Evolutionary conservation across 2,329 filamentous ascomycete genomes (phyloP).

Genomic region (Pseudogymnoascus sp.): DNA sequence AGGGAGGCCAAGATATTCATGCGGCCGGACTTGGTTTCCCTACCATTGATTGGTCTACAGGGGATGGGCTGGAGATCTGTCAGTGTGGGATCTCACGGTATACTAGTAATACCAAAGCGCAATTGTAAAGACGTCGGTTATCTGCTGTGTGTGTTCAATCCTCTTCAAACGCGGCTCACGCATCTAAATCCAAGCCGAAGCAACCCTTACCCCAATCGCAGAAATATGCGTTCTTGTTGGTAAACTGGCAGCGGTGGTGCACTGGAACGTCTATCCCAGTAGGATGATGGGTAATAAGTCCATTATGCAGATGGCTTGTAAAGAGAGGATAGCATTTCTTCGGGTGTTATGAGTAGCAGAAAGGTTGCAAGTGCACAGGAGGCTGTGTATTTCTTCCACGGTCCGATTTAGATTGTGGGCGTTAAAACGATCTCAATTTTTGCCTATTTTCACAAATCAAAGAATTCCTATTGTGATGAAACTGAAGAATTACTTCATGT

Average conservation of each 20-base stretch:
- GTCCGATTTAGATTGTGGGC: not conserved
- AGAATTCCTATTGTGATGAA: not conserved
- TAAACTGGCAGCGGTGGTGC: not conserved
- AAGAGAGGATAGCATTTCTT: no score
- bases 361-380: not conserved
- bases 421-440: not conserved
- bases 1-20: not conserved
- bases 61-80: not conserved
- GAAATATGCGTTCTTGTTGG: not conserved
- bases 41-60: not conserved
- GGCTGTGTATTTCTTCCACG: not conserved
- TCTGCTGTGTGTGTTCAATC: not conserved
- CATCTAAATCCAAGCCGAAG: not conserved
- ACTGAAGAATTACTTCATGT: not conserved
- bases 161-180: not conserved
- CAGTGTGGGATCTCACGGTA: not conserved
- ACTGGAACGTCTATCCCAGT: not conserved
- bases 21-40: not conserved
- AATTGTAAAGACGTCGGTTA: not conserved
- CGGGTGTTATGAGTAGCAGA: not conserved
- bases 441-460: not conserved
- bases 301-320: not conserved
- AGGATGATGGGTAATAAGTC: not conserved
- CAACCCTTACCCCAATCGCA: not conserved
- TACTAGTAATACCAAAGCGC: conserved; percentile 2